Evolutionary conservation across 257 asterid genomes (phyloP).

Genomic region (Ajuga chamaepitys): DNA sequence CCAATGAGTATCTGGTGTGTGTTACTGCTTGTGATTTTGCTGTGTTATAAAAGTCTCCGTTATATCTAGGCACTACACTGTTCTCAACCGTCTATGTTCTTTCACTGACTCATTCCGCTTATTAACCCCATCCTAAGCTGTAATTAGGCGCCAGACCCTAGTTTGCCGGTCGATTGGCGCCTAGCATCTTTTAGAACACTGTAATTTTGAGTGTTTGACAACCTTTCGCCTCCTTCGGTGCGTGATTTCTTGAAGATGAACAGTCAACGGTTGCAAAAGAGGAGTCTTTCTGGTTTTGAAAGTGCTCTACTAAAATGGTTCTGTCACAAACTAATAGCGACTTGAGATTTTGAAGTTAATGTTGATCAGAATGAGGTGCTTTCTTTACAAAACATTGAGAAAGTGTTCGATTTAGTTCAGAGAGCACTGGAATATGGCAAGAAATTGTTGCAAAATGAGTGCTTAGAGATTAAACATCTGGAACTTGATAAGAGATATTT

Average conservation of each 20-base stretch:
- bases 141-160: no score
- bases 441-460: conserved; percentile 58
- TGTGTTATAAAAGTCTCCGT: no score
- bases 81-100: no score
- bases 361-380: conserved; percentile 58
- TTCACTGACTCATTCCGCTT: no score
- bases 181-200: no score
- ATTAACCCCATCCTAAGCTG: no score
- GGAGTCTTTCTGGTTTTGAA: conserved; percentile 57
- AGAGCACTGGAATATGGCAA: conserved; percentile 51
- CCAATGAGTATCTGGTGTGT: conserved; percentile 71
- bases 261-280: conserved; percentile 44
- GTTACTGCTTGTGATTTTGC: conserved; percentile 68
- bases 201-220: conserved; percentile 36
- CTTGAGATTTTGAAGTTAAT: conserved; percentile 55
- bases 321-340: conserved; percentile 70
- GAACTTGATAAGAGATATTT: conserved; percentile 71
- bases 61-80: no score
- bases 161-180: no score
- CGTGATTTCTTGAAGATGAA: conserved; percentile 63
- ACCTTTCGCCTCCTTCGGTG: conserved; percentile 50
- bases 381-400: conserved; percentile 58
- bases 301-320: conserved; percentile 56
- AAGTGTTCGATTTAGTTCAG: conserved; percentile 33
- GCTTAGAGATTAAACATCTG: conserved; percentile 79